phyloP scores from a whole-genome alignment of 2,329 filamentous ascomycete species.

The Aschersonia sp. region DNA sequence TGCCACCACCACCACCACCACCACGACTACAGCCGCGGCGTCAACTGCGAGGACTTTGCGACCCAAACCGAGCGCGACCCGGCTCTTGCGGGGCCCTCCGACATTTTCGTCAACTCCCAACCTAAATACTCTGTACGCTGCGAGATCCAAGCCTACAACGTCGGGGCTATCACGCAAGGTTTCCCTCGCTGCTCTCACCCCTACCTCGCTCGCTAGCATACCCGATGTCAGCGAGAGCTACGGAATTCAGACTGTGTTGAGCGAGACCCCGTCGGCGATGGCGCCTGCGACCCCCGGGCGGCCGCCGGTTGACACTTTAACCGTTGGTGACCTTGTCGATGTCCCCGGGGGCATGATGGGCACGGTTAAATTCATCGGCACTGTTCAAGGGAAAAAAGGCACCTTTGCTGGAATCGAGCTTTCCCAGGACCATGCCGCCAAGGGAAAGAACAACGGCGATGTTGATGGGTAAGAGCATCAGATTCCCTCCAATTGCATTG shows the following conservation, averaged over 20 bases:
- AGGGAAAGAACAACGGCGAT: constrained; percentile 92
- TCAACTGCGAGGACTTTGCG: constrained; percentile 5
- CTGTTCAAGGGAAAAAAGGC: constrained; percentile 78
- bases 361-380: constrained; percentile 75
- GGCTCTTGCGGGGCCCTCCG: constrained; percentile 28
- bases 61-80: constrained; percentile 11
- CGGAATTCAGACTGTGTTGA: constrained; percentile 39
- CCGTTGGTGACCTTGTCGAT: constrained; percentile 73
- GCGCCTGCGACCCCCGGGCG: constrained; percentile 41
- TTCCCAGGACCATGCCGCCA: constrained; percentile 60
- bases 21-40: constrained; percentile 2
- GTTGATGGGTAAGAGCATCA: constrained; percentile 64
- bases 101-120: constrained; percentile 44
- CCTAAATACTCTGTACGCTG: constrained; percentile 35
- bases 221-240: constrained; percentile 53
- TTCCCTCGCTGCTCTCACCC: constrained; percentile 56
- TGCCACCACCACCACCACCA: constrained; percentile 3
- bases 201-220: constrained; percentile 46
- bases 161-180: constrained; percentile 50
- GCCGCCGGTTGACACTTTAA: constrained; percentile 37
- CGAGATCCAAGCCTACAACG: constrained; percentile 31
- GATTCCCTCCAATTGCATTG: not conserved
- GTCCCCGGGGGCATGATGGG: constrained; percentile 90
- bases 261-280: constrained; percentile 19
- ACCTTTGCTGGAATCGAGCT: constrained; percentile 89